These are phyloP conservation scores for Pichia sp. DNA, from an alignment of 1,139 yeast genomes.

Conservation along the genomic window DNA sequence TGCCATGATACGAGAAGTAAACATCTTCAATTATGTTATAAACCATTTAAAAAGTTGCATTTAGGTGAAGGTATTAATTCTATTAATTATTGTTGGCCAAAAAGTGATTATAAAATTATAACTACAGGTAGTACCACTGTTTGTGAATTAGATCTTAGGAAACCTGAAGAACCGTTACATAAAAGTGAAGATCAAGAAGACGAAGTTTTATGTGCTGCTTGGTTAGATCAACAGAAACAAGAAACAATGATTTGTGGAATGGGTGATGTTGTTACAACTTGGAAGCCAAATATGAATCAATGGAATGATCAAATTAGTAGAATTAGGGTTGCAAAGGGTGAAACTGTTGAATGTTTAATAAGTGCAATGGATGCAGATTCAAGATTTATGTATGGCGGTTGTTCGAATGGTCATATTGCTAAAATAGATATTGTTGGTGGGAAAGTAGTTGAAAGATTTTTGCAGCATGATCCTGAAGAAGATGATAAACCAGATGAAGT, in stretches of 20 bases:
- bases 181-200: conserved; percentile 90
- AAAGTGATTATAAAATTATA: conserved; percentile 74
- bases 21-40: conserved; percentile 34
- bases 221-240: conserved; percentile 56
- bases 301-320: conserved; percentile 78
- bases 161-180: conserved; percentile 38
- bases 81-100: conserved; percentile 58
- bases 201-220: conserved; percentile 72
- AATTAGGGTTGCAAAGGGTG: conserved; percentile 60
- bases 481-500: conserved; percentile 40
- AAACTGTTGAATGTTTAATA: conserved; percentile 71
- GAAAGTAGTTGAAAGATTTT: conserved; percentile 56
- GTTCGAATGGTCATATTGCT: conserved; percentile 72
- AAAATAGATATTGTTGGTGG: conserved; percentile 63
- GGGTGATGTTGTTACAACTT: conserved; percentile 85
- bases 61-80: conserved; percentile 59
- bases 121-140: conserved; percentile 81
- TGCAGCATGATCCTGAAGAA: conserved; percentile 46
- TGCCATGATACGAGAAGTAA: conserved; percentile 51
- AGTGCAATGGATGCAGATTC: conserved; percentile 70
- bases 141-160: conserved; percentile 72
- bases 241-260: conserved; percentile 62
- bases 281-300: conserved; percentile 62
- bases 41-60: conserved; percentile 46
- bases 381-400: conserved; percentile 73